Base-by-base conservation (phyloP, 2,329 filamentous ascomycete genomes). In the Venturia oleaginea region DNA sequence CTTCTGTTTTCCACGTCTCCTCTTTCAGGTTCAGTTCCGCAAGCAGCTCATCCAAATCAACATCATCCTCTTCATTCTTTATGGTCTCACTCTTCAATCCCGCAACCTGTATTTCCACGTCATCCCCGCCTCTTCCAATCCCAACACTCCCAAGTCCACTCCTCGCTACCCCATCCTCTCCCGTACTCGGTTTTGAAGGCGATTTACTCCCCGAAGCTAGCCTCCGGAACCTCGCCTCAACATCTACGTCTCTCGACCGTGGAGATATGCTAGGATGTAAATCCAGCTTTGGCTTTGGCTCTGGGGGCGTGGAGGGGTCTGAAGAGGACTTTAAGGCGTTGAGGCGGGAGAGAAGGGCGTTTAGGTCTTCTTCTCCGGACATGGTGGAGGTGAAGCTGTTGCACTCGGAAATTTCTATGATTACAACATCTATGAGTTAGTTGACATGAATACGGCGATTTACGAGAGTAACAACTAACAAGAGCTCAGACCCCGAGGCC, bases 41-140 rank as follows among this genome's bases (percentile, higher is more conserved):
- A 7, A 81, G 68, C 24, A 81, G 67, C 63, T 80, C 76, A 38
- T 81, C 79, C n/a, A 81, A 68, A 32, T 72, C 77, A 68, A 75
- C 75, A 65, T 79, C 79, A 63, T 80, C 77, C 61, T 75, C 76
- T 24, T 69, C 71, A 65, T 76, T 66, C 37, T 70, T n/a, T 24
- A 59, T 72, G 59, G 22, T 42, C 43, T 51, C 60, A 34, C 60
- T 37, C n/a, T 30, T 30, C 30, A 62, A 22, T 15, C 71, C 69
- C 15, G 73, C 69, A 2, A 72, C 66, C 17, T 34, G 24, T 10
- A 57, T 37, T 15, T 72, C 77, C 67, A 75, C 75, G 64, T 79
- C 79, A 62, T 79, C 76, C 59, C 74, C 76, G n/a, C 69, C 71
- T 64, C 75, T 65, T 30, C 70, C 43, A 17, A 40, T 17, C 11